A percentile compares a stretch with the other conserved stretches of the same genome.
Conservation (phyloP, 2,329 filamentous ascomycete species). For the Dactylellina cionopaga region DNA sequence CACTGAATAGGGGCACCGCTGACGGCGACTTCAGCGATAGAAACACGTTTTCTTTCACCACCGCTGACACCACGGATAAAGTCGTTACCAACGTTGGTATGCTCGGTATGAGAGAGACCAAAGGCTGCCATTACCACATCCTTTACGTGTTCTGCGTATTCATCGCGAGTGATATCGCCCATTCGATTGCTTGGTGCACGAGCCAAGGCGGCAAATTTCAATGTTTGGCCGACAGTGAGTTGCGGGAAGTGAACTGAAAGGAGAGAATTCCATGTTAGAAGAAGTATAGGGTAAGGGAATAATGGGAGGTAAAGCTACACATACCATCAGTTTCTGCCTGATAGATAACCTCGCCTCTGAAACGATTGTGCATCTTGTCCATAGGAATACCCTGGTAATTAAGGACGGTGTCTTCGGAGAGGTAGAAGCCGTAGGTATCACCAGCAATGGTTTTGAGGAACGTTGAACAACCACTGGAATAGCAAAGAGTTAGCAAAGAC, state of each 20-base stretch:
- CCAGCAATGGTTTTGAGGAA: slow-evolving; percentile 79
- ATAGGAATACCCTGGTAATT: slow-evolving; percentile 74
- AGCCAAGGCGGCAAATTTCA: slow-evolving; percentile 76
- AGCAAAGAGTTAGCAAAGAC: neutral
- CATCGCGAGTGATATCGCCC: slow-evolving; percentile 69
- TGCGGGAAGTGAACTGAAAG: slow-evolving; percentile 69
- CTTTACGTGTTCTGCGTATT: slow-evolving; percentile 72
- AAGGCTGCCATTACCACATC: slow-evolving; percentile 76
- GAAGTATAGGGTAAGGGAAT: slow-evolving; percentile 79
- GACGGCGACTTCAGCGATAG: slow-evolving; percentile 70
- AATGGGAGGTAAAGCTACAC: slow-evolving; percentile 72
- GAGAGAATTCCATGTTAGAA: slow-evolving; percentile 63
- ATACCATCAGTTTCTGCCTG: slow-evolving; percentile 78
- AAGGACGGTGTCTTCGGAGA: slow-evolving; percentile 76
- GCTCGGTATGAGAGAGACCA: slow-evolving; percentile 75
- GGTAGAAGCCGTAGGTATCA: slow-evolving; percentile 80
- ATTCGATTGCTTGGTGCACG: slow-evolving; percentile 74
- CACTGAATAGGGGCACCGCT: slow-evolving; percentile 70
- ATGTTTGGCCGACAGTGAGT: slow-evolving; percentile 78
- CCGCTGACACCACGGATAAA: slow-evolving; percentile 77
- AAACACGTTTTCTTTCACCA: slow-evolving; percentile 80
- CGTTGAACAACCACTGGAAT: slow-evolving; percentile 76
- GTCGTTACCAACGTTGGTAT: slow-evolving; percentile 79
- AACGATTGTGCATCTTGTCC: slow-evolving; percentile 68
- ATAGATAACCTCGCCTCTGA: slow-evolving; percentile 76